Evolutionary conservation across 352 stramenopile species (phyloP), one percentile per base, ranked within the genome.

Genomic region (Phytophthora chlamydospora): DNA sequence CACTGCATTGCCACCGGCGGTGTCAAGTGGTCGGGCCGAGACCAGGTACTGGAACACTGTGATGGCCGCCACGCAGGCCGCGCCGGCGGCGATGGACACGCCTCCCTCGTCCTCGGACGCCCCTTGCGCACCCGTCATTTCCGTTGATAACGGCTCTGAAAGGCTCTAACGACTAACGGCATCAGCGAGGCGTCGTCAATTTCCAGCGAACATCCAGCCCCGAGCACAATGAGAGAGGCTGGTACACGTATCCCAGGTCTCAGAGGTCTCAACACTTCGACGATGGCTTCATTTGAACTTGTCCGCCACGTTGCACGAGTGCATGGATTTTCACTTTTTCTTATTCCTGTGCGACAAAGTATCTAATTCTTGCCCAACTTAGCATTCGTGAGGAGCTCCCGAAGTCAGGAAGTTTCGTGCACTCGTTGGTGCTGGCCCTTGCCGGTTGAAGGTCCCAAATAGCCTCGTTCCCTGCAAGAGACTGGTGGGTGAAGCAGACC

Each of bases 41-140:
- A 78, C 51, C 24, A 83, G 21, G 51, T 71, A 80, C 64, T 83
- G 74, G 52, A 80, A 83, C 29, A 68, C 16, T 16, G 76, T 17
- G 40, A 78, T 78, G 34, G 19, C 52, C 36, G 45, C 66, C 40
- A 76, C 53, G 45, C 66, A 79, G 7, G 41, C 55, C 3, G 24
- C 52, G 17, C 19, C 50, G 3, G 50, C 66, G 4, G 24, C 40
- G 16, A 73, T 46, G 5, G 60, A 71, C 24, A 72, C 40, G 17
- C 48, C 36, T 29, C 4, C 24, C 24, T 21, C 4, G 17, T 24
- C 10, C 35, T 48, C 41, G 5, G 19, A 46, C 17, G 24, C 4
- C 8, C 44, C 31, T 31, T 52, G 45, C 10, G 13, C 21, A 35
- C 24, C 42, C 6, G 32, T n/a, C 42, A 32, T 49, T 49, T 35